Evolutionary conservation across 805 yeast species (phyloP).

Genomic region (Candida methanosorbosa): DNA sequence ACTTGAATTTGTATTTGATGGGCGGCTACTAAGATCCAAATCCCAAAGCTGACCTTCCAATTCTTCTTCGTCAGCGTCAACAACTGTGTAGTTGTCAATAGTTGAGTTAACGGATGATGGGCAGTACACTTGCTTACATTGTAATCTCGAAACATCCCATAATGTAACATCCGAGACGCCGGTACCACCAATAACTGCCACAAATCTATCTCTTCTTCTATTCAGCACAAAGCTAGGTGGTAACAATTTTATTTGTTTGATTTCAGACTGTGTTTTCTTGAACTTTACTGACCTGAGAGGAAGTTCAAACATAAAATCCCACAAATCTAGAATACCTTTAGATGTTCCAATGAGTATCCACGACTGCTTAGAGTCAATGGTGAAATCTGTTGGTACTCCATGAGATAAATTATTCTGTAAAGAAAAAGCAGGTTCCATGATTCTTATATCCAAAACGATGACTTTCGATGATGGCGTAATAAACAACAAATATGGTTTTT

Average conservation of each 20-base stretch:
- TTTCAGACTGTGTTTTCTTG: constrained; percentile 31
- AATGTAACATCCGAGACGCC: constrained; percentile 50
- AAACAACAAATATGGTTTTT: constrained; percentile 35
- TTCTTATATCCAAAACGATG: constrained; percentile 47
- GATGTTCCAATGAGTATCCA: constrained; percentile 75
- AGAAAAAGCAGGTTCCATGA: constrained; percentile 32
- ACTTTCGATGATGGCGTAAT: constrained; percentile 48
- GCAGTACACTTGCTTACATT: constrained; percentile 32
- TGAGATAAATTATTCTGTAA: constrained; percentile 50
- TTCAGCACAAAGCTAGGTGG: constrained; percentile 29
- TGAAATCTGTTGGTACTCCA: constrained; percentile 59
- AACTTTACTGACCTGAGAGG: constrained; percentile 57
- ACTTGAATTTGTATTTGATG: constrained; percentile 10
- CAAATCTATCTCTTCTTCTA: constrained; percentile 30
- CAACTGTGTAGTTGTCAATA: constrained; percentile 10
- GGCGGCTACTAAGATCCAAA: background rate
- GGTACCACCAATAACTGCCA: constrained; percentile 63
- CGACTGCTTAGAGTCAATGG: constrained; percentile 38
- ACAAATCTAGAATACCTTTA: constrained; percentile 63
- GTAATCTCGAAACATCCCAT: constrained; percentile 66
- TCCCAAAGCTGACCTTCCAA: background rate
- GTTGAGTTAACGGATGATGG: constrained; percentile 16
- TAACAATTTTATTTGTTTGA: constrained; percentile 36
- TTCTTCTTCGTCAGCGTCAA: constrained; percentile 1
- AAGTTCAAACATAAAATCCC: constrained; percentile 71